These are phyloP conservation scores for Zychaea mexicana DNA, from an alignment of 371 early-diverging fungal genomes.

Conservation along the genomic window DNA sequence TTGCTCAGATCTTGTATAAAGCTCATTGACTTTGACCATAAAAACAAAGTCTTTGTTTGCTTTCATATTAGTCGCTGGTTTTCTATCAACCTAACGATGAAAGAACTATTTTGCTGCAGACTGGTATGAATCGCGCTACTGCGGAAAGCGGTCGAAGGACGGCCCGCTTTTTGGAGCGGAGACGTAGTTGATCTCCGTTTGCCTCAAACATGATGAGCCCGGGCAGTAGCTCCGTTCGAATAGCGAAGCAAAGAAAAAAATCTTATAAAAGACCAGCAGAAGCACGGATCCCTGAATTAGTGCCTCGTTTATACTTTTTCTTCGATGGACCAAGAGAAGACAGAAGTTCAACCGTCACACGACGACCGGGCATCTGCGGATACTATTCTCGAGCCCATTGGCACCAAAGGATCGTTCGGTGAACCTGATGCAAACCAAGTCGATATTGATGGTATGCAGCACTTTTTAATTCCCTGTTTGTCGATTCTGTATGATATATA, in stretches of 20 bases:
- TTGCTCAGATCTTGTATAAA: no score
- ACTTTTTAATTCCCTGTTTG: not conserved
- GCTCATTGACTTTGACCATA: no score
- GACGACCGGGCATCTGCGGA: slow-evolving; percentile 7
- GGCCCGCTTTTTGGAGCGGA: not conserved
- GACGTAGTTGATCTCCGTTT: no score
- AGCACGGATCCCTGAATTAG: not conserved
- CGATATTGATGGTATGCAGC: slow-evolving; percentile 11
- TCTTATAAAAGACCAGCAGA: not conserved
- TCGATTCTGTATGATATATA: slow-evolving; percentile 10
- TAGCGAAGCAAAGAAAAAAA: not conserved
- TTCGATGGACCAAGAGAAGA: slow-evolving; percentile 4
- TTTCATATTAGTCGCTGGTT: no score
- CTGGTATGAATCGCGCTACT: not conserved
- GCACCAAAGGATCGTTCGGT: slow-evolving; percentile 13
- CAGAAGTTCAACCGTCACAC: not conserved
- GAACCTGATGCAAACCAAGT: slow-evolving; percentile 20
- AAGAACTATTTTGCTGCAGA: no score
- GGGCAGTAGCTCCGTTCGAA: not conserved
- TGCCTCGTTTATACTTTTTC: not conserved
- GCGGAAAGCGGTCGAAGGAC: not conserved
- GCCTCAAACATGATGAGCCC: no score
- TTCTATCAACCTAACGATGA: no score
- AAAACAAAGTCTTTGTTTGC: no score
- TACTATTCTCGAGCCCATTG: slow-evolving; percentile 11